Evolutionary conservation across 1,284 basidiomycete species (phyloP).

Genomic region (Sanghuangporus sanghuang): DNA sequence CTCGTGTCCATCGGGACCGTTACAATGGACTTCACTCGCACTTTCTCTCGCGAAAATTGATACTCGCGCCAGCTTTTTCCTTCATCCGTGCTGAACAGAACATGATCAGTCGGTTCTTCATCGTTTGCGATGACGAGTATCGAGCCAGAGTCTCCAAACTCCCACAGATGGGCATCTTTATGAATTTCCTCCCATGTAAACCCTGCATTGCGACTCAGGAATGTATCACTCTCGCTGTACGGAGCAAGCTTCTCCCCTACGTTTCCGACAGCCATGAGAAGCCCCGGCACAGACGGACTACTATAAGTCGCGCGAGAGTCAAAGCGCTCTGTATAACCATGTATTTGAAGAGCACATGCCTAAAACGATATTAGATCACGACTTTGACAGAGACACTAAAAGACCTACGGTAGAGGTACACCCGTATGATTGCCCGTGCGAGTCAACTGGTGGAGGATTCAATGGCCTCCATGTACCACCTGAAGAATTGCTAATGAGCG

Average conservation of each 20-base stretch:
- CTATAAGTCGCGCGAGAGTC: conserved; percentile 91
- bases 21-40: conserved; percentile 76
- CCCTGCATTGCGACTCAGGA: conserved; percentile 93
- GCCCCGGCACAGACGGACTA: conserved; percentile 85
- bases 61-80: conserved; percentile 87
- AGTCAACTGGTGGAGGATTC: conserved; percentile 72
- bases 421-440: conserved; percentile 68
- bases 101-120: conserved; percentile 86
- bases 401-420: conserved; percentile 66
- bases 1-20: conserved; percentile 91
- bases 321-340: conserved; percentile 91
- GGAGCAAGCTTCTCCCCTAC: conserved; percentile 81
- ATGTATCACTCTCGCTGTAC: conserved; percentile 90
- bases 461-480: conserved; percentile 87
- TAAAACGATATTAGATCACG: conserved; percentile 27
- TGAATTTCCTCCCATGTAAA: conserved; percentile 99
- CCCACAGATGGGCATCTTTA: conserved; percentile 97
- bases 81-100: conserved; percentile 87
- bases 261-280: conserved; percentile 97
- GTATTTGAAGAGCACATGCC: conserved; percentile 86
- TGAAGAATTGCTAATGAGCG: conserved; percentile 24
- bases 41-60: conserved; percentile 67
- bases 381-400: not conserved
- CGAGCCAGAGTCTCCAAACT: conserved; percentile 96
- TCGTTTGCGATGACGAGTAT: conserved; percentile 93